A percentile compares a stretch with the other conserved stretches of the same genome.
phyloP scores from a whole-genome alignment of 192 early-diverging fungal species.

The Rhizophagus clarus region DNA sequence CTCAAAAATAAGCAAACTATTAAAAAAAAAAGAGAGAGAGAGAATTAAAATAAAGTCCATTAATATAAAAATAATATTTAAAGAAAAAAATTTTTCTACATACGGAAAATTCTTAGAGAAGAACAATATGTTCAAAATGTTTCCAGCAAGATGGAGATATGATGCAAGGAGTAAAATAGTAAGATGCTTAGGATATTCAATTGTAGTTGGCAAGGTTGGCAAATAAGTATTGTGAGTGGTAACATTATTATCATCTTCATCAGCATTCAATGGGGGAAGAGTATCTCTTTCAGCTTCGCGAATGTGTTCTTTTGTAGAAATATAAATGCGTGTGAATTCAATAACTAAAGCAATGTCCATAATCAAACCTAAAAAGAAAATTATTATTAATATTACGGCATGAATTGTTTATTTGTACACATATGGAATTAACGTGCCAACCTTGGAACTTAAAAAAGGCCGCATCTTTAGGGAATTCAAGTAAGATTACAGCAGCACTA shows the following conservation, averaged over 20 bases:
- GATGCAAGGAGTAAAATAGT: background rate
- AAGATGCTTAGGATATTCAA: background rate
- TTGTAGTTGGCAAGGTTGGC: background rate
- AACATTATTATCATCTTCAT: background rate
- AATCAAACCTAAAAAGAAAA: background rate
- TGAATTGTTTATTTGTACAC: background rate
- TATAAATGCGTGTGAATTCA: background rate
- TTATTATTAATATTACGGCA: background rate
- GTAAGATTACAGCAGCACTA: background rate
- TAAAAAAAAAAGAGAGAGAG: background rate
- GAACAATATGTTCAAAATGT: background rate
- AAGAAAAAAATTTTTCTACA: background rate
- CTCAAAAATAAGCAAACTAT: background rate
- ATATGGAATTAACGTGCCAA: background rate
- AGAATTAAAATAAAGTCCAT: background rate
- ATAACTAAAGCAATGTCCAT: background rate
- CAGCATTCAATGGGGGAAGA: background rate
- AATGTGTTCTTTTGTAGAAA: background rate
- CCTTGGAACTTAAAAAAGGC: conserved; percentile 8
- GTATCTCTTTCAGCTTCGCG: background rate
- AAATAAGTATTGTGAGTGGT: no score
- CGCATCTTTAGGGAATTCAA: background rate
- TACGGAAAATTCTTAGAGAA: background rate
- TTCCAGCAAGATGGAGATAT: background rate
- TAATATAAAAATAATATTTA: background rate